A percentile compares a stretch with the other conserved stretches of the same genome.
Conservation (phyloP, 2,329 filamentous ascomycete species). For the Aureobasidium namibiae region DNA sequence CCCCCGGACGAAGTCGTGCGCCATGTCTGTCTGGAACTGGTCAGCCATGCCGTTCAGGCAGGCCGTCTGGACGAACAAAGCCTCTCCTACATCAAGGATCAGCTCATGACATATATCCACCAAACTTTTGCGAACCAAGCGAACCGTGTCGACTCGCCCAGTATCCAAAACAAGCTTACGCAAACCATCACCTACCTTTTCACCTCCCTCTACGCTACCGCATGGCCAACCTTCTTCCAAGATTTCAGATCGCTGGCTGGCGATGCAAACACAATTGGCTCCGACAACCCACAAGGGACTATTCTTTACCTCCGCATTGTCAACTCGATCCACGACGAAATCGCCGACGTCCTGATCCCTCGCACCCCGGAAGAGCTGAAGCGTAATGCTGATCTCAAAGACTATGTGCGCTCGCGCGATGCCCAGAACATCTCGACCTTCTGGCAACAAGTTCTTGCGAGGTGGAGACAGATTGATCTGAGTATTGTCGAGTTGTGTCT, state of each 20-base stretch:
- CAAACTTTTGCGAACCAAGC: conserved; percentile 58
- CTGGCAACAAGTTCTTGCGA: conserved; percentile 82
- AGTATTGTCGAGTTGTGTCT: conserved; percentile 81
- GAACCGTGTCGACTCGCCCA: conserved; percentile 56
- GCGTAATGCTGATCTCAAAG: conserved; percentile 83
- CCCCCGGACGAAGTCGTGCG: conserved; percentile 75
- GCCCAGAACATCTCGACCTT: conserved; percentile 79
- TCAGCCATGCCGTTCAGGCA: conserved; percentile 83
- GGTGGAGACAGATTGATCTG: conserved; percentile 59
- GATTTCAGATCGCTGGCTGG: conserved; percentile 75
- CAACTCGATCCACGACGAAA: conserved; percentile 89
- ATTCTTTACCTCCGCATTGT: conserved; percentile 84
- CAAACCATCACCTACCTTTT: conserved; percentile 95
- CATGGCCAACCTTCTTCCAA: conserved; percentile 85
- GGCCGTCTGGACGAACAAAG: conserved; percentile 66
- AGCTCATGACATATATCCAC: conserved; percentile 71
- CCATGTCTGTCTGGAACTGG: conserved; percentile 80
- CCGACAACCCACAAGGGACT: conserved; percentile 66
- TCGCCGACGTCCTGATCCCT: conserved; percentile 82
- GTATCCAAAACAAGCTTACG: conserved; percentile 92
- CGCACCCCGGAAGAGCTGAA: conserved; percentile 72
- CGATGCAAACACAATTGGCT: conserved; percentile 43
- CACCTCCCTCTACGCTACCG: conserved; percentile 71
- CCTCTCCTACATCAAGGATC: conserved; percentile 69
- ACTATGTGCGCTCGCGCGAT: conserved; percentile 77